Base-by-base conservation (phyloP, 371 early-diverging fungal species). In the Mortierella sp. region DNA sequence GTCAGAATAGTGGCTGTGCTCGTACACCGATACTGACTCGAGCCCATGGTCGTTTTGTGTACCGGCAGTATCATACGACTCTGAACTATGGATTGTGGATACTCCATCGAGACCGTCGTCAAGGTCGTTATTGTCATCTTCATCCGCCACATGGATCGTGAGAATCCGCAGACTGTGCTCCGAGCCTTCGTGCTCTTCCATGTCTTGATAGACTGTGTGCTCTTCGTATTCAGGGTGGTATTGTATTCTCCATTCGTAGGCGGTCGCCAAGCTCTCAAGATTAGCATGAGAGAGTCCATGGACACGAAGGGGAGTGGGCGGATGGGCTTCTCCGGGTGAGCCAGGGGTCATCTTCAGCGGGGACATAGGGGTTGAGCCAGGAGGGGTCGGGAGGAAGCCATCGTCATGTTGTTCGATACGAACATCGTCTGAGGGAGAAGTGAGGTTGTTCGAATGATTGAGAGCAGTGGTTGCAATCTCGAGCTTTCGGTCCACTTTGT, bases 161-260 rank as follows among this genome's bases (percentile, higher is more conserved):
- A 72, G 24, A 49, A 72, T 66, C 0, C 67, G 57, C 46, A 72
- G 45, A 28, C 58, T 61, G 28, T 72, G 66, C 16, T 40, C 61
- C 19, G 62, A 72, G n/a, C 72, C 72, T 21, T 72, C 58, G 47
- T 58, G 66, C 21, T 72, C 66, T 41, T 72, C 72, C 28, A 39
- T 61, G 13, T 50, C 58, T 12, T 65, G 49, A 28, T 66, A 72
- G n/a, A 63, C 70, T 13, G 57, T 53, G 46, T 70, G 39, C 40
- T 70, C 70, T n/a, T 70, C 70, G 43, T 70, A 70, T 43, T 63
- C 59, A 7, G 57, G 49, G 24, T 19, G 41, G 28, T 59, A 39
- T n/a, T 62, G 60, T 13, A 57, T 17, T 28, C 25, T 57, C 68
- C 60, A 61, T 17, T 50, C 52, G 3, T 22, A 44, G 9, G 57